phyloP scores from a whole-genome alignment of 2,329 filamentous ascomycete species.

The Coniochaeta ligniaria region DNA sequence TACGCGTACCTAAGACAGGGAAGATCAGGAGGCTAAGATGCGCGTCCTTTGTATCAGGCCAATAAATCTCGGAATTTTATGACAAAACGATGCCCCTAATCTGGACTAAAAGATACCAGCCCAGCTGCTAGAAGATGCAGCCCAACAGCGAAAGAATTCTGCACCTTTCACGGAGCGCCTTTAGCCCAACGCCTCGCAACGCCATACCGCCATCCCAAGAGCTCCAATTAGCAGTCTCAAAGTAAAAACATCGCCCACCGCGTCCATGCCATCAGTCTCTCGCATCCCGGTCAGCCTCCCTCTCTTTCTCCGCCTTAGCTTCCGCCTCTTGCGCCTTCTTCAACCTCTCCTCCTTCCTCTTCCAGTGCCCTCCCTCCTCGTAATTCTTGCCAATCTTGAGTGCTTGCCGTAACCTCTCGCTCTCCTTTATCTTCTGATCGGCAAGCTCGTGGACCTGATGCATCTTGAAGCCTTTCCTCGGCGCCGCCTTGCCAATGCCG shows the following conservation, averaged over 20 bases:
- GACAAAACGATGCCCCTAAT: neutral
- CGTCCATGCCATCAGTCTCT: neutral
- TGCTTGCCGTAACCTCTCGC: conserved; percentile 76
- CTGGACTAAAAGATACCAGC: neutral
- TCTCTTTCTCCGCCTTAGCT: conserved; percentile 4
- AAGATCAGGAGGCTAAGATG: neutral
- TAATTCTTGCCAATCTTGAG: conserved; percentile 83
- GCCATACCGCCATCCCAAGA: neutral
- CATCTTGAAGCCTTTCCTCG: conserved; percentile 62
- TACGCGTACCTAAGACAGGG: too few relatives aligned
- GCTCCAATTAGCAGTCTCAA: neutral
- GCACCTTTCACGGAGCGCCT: neutral
- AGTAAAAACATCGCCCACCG: neutral
- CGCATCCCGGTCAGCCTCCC: neutral
- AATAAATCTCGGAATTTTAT: neutral
- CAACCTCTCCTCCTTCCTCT: conserved; percentile 67
- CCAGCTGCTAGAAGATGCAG: neutral
- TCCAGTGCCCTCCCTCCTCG: conserved; percentile 81
- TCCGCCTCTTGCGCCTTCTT: conserved; percentile 36
- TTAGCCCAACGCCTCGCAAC: neutral
- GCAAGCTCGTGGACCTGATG: conserved; percentile 96
- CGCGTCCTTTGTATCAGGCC: neutral
- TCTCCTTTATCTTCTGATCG: conserved; percentile 93
- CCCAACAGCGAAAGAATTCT: neutral
- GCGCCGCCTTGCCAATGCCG: conserved; percentile 23